Conservation (phyloP, 306 rosid species). For the Prunus armeniaca region DNA sequence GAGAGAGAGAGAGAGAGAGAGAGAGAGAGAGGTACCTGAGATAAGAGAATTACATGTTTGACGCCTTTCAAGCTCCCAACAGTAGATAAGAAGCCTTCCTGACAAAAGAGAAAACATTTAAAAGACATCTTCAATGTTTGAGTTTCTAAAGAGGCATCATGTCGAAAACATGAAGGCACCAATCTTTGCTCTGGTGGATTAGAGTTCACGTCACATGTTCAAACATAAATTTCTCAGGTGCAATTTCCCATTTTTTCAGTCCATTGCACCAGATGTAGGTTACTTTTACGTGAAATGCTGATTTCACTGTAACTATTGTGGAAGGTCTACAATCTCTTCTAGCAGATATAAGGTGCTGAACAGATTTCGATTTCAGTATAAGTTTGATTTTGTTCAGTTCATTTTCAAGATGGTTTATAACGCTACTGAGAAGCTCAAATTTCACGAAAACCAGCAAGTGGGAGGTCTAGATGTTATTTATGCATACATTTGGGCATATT, state of each 20-base stretch:
- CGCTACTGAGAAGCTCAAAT: not conserved
- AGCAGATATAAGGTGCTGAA: not conserved
- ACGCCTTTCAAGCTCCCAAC: conserved; percentile 66
- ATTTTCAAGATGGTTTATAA: too few species aligned
- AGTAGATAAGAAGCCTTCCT: conserved; percentile 86
- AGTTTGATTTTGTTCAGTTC: not conserved
- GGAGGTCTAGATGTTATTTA: conserved; percentile 11
- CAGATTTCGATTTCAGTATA: not conserved
- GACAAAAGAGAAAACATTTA: conserved; percentile 11
- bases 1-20: not conserved
- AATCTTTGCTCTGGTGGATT: not conserved
- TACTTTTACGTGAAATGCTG: not conserved
- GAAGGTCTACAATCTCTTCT: too few species aligned
- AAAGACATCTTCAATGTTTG: not conserved
- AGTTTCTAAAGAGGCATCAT: not conserved
- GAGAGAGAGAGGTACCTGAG: conserved; percentile 57
- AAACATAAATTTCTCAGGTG: too few species aligned
- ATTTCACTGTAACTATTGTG: too few species aligned
- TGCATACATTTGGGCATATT: conserved; percentile 82
- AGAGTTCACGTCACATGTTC: not conserved
- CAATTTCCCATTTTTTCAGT: not conserved
- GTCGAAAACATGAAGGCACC: not conserved
- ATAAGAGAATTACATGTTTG: conserved; percentile 72
- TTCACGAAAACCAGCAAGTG: not conserved
- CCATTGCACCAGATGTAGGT: not conserved